A percentile compares a stretch with the other conserved stretches of the same genome.
Evolutionary conservation across 2,329 filamentous ascomycete species (phyloP).

Genomic region (Microcera coccophila): DNA sequence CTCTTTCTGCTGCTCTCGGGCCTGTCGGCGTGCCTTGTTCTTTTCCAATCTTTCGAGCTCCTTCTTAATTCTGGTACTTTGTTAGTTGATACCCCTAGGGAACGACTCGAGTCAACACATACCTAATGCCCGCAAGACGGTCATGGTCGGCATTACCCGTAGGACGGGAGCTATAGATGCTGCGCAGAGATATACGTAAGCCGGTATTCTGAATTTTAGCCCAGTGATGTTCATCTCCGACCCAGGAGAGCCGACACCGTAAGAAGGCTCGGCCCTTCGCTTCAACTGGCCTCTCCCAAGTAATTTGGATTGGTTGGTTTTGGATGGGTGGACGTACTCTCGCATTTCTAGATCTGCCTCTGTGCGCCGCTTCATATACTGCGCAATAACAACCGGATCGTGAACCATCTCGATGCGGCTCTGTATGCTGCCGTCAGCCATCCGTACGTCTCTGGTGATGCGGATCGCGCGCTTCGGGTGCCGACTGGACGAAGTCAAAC

Average conservation of each 20-base stretch:
- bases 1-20: constrained; percentile 85
- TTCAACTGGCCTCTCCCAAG: neutral
- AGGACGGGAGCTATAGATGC: constrained; percentile 48
- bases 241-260: constrained; percentile 29
- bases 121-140: constrained; percentile 44
- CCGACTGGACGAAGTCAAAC: constrained; percentile 62
- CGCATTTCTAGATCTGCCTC: constrained; percentile 67
- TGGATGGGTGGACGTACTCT: constrained; percentile 54
- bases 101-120: constrained; percentile 17
- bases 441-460: constrained; percentile 63
- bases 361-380: constrained; percentile 77
- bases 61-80: constrained; percentile 38
- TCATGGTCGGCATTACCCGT: constrained; percentile 50
- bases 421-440: constrained; percentile 49
- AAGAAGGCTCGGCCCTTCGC: constrained; percentile 7
- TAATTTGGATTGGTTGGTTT: constrained; percentile 1
- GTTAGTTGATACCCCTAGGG: no score
- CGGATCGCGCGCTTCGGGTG: constrained; percentile 62
- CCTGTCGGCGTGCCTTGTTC: constrained; percentile 85
- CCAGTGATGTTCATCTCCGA: constrained; percentile 31
- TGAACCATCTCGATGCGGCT: constrained; percentile 66
- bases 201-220: constrained; percentile 31
- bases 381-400: constrained; percentile 81
- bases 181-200: constrained; percentile 41
- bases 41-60: constrained; percentile 82